phyloP scores from a whole-genome alignment of 1,284 basidiomycete species.

The Megacollybia platyphylla region DNA sequence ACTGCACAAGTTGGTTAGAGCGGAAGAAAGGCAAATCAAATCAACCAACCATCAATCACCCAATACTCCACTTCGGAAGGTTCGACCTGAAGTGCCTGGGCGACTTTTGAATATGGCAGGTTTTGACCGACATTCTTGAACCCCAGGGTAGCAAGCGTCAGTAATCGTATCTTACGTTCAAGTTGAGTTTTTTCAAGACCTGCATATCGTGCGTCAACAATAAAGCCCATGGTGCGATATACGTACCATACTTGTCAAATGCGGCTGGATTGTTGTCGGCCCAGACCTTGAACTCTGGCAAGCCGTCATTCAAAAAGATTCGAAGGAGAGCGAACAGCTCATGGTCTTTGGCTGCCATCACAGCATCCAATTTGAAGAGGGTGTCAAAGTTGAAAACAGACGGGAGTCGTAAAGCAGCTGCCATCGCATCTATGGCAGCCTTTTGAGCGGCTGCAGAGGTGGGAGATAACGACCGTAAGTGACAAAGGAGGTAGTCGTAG shows the following conservation, averaged over 20 bases:
- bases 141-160: conserved; percentile 71
- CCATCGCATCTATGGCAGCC: conserved; percentile 52
- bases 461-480: conserved; percentile 45
- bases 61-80: conserved; percentile 73
- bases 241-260: conserved; percentile 52
- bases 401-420: conserved; percentile 58
- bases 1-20: conserved; percentile 28
- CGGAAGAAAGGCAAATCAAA: background rate
- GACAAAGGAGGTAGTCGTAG: conserved; percentile 52
- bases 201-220: conserved; percentile 7
- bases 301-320: conserved; percentile 59
- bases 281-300: conserved; percentile 60
- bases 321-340: conserved; percentile 59
- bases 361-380: conserved; percentile 66
- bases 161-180: conserved; percentile 72
- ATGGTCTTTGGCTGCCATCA: conserved; percentile 57
- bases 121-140: conserved; percentile 68
- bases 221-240: background rate
- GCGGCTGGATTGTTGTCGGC: conserved; percentile 33
- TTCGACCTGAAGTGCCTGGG: conserved; percentile 57
- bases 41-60: conserved; percentile 75
- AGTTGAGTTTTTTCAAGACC: conserved; percentile 46
- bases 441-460: conserved; percentile 33
- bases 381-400: conserved; percentile 71
- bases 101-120: conserved; percentile 66